These are phyloP conservation scores for Penicillium ucsense DNA, from an alignment of 495 filamentous ascomycete genomes.

Conservation along the genomic window DNA sequence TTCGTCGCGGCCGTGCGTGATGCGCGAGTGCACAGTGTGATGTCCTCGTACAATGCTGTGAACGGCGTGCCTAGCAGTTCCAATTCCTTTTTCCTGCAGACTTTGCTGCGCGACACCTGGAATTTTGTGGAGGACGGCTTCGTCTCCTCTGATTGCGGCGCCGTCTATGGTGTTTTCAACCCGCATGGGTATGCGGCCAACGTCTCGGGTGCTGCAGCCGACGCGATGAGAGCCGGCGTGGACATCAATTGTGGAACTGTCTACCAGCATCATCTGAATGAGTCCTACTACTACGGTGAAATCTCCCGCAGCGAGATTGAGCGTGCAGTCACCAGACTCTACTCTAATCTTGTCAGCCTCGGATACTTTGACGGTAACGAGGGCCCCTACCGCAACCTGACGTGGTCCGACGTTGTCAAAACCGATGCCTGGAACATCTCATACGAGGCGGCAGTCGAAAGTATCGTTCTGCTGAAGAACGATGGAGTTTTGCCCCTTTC, in stretches of 20 bases:
- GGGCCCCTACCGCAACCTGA: constrained; percentile 39
- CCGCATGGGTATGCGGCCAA: constrained; percentile 43
- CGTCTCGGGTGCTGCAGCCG: constrained; percentile 38
- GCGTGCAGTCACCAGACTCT: constrained; percentile 44
- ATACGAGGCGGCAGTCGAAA: constrained; percentile 47
- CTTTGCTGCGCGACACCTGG: constrained; percentile 45
- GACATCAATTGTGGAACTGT: constrained; percentile 54
- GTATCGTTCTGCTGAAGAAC: constrained; percentile 54
- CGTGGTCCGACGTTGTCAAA: constrained; percentile 42
- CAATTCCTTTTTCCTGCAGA: constrained; percentile 47
- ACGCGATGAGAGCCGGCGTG: constrained; percentile 47
- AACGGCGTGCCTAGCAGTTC: constrained; percentile 50
- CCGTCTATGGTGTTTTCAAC: constrained; percentile 47
- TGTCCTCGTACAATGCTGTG: constrained; percentile 55
- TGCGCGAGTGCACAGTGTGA: constrained; percentile 45
- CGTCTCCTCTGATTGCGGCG: constrained; percentile 49
- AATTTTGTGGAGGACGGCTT: constrained; percentile 41
- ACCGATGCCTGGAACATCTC: constrained; percentile 46
- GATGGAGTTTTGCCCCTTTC: constrained; percentile 44
- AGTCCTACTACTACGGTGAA: constrained; percentile 37
- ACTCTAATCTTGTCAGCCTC: constrained; percentile 43
- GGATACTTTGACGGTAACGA: constrained; percentile 51
- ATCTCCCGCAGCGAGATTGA: constrained; percentile 43
- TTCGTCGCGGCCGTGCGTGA: constrained; percentile 34
- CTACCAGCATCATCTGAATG: constrained; percentile 41